These are phyloP conservation scores for Nakazawaea anatomiae DNA, from an alignment of 805 yeast species.

Conservation along the genomic window DNA sequence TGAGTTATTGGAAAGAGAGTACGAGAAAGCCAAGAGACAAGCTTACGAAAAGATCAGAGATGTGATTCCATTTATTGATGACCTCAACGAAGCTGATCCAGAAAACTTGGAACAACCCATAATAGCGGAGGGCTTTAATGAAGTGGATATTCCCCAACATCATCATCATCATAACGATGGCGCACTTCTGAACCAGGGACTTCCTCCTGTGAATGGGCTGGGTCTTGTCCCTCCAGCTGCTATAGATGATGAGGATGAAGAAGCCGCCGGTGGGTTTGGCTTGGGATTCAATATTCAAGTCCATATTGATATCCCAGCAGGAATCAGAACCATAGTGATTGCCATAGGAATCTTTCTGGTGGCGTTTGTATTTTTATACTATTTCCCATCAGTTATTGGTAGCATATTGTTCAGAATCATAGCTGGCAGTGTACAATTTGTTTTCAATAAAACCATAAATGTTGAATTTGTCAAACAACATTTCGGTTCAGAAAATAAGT, in stretches of 20 bases:
- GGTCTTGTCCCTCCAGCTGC: background rate
- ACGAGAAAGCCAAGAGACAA: background rate
- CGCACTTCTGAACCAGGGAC: background rate
- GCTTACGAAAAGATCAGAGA: background rate
- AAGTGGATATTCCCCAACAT: constrained; percentile 13
- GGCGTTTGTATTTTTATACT: constrained; percentile 2
- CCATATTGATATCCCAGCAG: constrained; percentile 2
- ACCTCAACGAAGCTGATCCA: constrained; percentile 4
- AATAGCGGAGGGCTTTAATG: constrained; percentile 14
- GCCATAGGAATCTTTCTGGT: background rate
- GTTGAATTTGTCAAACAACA: background rate
- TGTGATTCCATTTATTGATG: background rate
- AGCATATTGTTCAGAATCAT: constrained; percentile 8
- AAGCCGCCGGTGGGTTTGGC: constrained; percentile 20
- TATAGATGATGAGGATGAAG: constrained; percentile 15
- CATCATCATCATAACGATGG: constrained; percentile 5
- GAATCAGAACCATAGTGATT: background rate
- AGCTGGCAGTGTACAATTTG: constrained; percentile 15
- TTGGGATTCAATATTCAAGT: constrained; percentile 19
- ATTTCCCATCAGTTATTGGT: constrained; percentile 11
- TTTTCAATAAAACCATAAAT: too few relatives aligned
- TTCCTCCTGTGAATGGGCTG: too few relatives aligned
- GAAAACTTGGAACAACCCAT: constrained; percentile 12
- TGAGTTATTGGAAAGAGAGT: constrained; percentile 3
- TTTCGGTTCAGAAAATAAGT: background rate